These are phyloP conservation scores for Exophiala sideris DNA, from an alignment of 2,329 filamentous ascomycete genomes.

Conservation along the genomic window DNA sequence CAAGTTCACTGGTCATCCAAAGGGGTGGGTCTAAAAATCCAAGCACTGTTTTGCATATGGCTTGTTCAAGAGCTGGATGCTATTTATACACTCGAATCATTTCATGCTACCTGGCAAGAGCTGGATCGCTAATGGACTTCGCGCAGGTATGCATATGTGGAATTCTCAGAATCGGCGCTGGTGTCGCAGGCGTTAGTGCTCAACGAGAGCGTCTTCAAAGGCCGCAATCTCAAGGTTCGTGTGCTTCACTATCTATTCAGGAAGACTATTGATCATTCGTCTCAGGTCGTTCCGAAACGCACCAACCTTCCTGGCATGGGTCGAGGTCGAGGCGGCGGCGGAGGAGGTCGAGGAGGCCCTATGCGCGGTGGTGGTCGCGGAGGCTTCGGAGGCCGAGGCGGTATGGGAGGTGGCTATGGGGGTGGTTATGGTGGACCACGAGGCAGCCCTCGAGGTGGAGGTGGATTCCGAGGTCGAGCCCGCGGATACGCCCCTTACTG, in stretches of 20 bases:
- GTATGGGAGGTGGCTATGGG: constrained; percentile 44
- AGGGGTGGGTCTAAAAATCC: constrained; percentile 67
- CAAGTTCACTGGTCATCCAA: constrained; percentile 98
- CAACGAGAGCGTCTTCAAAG: constrained; percentile 94
- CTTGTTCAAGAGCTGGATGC: constrained; percentile 29
- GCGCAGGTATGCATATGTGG: constrained; percentile 92
- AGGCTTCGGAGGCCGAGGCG: constrained; percentile 57
- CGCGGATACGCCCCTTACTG: constrained; percentile 54
- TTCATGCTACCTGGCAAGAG: constrained; percentile 60
- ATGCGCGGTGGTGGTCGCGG: constrained; percentile 61
- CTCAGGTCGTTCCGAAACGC: constrained; percentile 79
- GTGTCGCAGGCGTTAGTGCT: constrained; percentile 91
- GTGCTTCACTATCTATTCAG: background rate
- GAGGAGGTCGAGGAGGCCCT: constrained; percentile 39
- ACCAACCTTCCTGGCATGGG: constrained; percentile 96
- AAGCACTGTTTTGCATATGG: constrained; percentile 20
- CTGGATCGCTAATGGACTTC: constrained; percentile 36
- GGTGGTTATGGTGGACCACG: constrained; percentile 20
- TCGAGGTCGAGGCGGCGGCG: constrained; percentile 58
- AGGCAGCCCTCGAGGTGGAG: constrained; percentile 30
- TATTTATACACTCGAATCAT: constrained; percentile 28
- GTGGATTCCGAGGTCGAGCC: constrained; percentile 41
- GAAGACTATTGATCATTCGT: constrained; percentile 21
- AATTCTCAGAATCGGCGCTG: constrained; percentile 90
- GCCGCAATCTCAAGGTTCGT: constrained; percentile 86